phyloP scores from a whole-genome alignment of 345 rosid species.

The Chamaenerion angustifolium region DNA sequence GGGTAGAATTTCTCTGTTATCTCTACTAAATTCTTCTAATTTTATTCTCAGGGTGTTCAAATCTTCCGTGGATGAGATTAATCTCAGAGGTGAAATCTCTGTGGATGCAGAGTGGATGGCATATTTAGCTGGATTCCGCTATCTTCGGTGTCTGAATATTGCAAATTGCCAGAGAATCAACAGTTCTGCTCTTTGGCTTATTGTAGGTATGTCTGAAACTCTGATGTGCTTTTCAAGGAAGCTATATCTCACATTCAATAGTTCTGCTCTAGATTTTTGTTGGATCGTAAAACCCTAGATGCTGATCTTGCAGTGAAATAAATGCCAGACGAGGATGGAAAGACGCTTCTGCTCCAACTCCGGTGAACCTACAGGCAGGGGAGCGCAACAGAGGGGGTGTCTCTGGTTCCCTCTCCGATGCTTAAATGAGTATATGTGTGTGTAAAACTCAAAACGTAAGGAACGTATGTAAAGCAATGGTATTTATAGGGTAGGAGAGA shows the following conservation, averaged over 20 bases:
- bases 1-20: too few relatives aligned
- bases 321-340: too few relatives aligned
- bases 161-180: conserved; percentile 59
- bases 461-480: too few relatives aligned
- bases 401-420: too few relatives aligned
- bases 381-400: too few relatives aligned
- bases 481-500: too few relatives aligned
- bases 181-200: conserved; percentile 61
- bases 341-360: too few relatives aligned
- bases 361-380: too few relatives aligned
- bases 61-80: conserved; percentile 45
- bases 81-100: conserved; percentile 48
- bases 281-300: too few relatives aligned
- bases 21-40: not conserved
- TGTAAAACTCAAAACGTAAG: too few relatives aligned
- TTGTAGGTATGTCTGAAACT: conserved; percentile 45
- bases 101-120: conserved; percentile 95
- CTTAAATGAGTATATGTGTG: too few relatives aligned
- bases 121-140: conserved; percentile 63
- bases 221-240: not conserved
- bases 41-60: conserved; percentile 52
- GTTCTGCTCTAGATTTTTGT: not conserved
- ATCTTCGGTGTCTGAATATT: conserved; percentile 38
- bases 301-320: too few relatives aligned
- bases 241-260: not conserved